Evolutionary conservation across 2,329 filamentous ascomycete species (phyloP).

Genomic region (Pyricularia pennisetigena): DNA sequence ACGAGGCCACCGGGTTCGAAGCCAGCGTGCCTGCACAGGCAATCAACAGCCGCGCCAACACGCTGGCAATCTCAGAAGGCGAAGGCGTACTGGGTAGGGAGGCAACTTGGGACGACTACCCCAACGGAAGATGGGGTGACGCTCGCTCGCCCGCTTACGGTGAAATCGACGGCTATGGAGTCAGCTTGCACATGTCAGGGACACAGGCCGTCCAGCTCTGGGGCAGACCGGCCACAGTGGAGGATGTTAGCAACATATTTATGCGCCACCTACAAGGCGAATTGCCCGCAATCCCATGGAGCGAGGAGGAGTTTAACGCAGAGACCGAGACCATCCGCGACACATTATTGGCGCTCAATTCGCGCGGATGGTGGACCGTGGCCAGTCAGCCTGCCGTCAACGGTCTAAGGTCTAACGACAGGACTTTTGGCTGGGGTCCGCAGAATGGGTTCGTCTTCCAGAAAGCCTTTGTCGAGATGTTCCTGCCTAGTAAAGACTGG

Average conservation of each 20-base stretch:
- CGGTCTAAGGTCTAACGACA: slow-evolving; percentile 65
- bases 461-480: slow-evolving; percentile 97
- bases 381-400: slow-evolving; percentile 93
- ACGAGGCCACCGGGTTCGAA: slow-evolving; percentile 66
- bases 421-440: slow-evolving; percentile 88
- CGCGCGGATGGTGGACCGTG: slow-evolving; percentile 88
- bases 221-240: slow-evolving; percentile 61
- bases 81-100: slow-evolving; percentile 82
- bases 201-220: slow-evolving; percentile 74
- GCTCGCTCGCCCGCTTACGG: slow-evolving; percentile 88
- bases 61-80: slow-evolving; percentile 87
- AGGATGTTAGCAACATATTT: slow-evolving; percentile 75
- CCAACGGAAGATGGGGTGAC: slow-evolving; percentile 92
- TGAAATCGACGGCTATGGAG: slow-evolving; percentile 96
- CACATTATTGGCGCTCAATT: slow-evolving; percentile 67
- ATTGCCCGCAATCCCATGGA: slow-evolving; percentile 81
- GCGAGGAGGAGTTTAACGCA: slow-evolving; percentile 74
- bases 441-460: slow-evolving; percentile 92
- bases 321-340: slow-evolving; percentile 76
- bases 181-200: slow-evolving; percentile 87
- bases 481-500: slow-evolving; percentile 71
- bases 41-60: slow-evolving; percentile 72
- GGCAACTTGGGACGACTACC: slow-evolving; percentile 98
- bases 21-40: slow-evolving; percentile 65
- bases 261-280: slow-evolving; percentile 70